phyloP scores from a whole-genome alignment of 2,329 filamentous ascomycete species.

The Aspergillus sp. region DNA sequence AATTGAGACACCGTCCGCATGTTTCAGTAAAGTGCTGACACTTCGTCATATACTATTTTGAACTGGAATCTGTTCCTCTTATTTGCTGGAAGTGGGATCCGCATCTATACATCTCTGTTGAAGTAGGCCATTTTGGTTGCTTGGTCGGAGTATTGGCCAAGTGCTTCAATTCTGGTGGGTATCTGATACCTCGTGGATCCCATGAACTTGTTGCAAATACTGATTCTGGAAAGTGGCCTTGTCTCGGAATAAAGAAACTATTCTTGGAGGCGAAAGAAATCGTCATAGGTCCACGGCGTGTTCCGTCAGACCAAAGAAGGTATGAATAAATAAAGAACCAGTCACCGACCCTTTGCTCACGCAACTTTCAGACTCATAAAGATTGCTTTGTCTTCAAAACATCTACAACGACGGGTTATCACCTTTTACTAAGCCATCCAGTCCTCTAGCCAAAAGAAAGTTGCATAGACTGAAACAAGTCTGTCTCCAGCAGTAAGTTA shows the following conservation, averaged over 20 bases:
- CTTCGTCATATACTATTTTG: constrained; percentile 2
- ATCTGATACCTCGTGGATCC: neutral
- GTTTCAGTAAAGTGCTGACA: neutral
- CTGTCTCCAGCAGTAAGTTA: neutral
- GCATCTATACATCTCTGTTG: neutral
- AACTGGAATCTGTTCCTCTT: neutral
- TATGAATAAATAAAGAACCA: constrained; percentile 3
- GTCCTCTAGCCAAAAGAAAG: neutral
- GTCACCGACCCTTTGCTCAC: neutral
- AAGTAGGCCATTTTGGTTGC: neutral
- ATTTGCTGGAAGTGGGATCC: neutral
- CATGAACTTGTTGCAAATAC: neutral
- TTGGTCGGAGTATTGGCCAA: neutral
- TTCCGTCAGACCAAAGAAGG: neutral
- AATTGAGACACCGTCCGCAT: neutral
- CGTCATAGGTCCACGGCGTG: neutral
- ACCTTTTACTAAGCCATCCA: neutral
- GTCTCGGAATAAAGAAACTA: neutral
- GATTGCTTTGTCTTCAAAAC: neutral
- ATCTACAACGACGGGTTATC: neutral
- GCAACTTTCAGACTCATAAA: neutral
- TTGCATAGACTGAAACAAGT: neutral
- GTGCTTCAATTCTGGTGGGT: neutral
- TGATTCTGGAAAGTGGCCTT: neutral
- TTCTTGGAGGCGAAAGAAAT: neutral